phyloP scores from a whole-genome alignment of 768 basidiomycete species.

The Strobilomyces dryophilus region DNA sequence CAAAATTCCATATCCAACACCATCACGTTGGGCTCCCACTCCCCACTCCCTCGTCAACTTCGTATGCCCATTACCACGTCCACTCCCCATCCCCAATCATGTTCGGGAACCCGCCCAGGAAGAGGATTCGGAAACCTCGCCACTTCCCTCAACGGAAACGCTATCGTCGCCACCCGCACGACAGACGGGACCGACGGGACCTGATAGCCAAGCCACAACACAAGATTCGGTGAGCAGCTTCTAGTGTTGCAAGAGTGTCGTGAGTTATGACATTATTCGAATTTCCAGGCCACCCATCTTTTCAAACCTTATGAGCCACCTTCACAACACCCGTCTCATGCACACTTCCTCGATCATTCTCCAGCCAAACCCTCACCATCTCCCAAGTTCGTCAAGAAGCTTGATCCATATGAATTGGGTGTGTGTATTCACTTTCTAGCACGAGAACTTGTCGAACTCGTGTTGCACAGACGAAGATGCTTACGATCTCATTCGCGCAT shows the following conservation, averaged over 20 bases:
- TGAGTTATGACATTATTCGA: not conserved
- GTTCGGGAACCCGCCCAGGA: not conserved
- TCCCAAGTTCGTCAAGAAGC: slow-evolving; percentile 22
- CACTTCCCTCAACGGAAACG: not conserved
- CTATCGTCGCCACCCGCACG: not conserved
- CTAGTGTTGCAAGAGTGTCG: not conserved
- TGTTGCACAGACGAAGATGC: slow-evolving; percentile 24
- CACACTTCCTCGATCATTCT: slow-evolving; percentile 1
- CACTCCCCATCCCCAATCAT: not conserved
- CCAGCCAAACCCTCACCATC: not conserved
- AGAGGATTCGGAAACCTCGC: not conserved
- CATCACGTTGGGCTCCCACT: slow-evolving; percentile 18
- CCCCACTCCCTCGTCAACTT: slow-evolving; percentile 17
- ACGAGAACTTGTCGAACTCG: not conserved
- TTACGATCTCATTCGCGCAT: slow-evolving; percentile 8
- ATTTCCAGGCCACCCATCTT: slow-evolving; percentile 7
- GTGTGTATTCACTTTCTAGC: not conserved
- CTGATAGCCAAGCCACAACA: not conserved
- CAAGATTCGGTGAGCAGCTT: slow-evolving; percentile 5
- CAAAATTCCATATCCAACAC: slow-evolving; percentile 25
- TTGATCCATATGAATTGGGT: slow-evolving; percentile 30
- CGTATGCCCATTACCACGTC: slow-evolving; percentile 24
- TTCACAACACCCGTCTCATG: slow-evolving; percentile 16
- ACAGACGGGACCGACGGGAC: not conserved
- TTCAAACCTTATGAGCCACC: slow-evolving; percentile 29